Conservation (phyloP, 257 asterid genomes). For the Perilla frutescens region DNA sequence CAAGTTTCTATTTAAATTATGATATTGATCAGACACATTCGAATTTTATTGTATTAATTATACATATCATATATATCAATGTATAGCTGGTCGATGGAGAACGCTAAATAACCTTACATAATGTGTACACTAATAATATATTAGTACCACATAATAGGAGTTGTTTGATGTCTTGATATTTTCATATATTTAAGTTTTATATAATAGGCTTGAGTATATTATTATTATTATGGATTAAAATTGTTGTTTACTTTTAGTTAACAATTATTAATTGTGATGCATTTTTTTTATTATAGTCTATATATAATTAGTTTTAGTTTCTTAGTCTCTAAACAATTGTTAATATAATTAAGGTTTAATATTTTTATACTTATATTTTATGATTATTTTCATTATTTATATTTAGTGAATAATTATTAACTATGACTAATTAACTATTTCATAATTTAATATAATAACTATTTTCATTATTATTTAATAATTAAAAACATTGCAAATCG, state of each 20-base stretch:
- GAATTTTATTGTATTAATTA: background rate
- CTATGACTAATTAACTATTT: background rate
- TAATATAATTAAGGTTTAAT: background rate
- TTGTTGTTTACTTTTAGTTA: background rate
- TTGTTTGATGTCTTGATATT: too few species aligned
- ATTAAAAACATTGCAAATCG: too few species aligned
- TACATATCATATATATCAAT: background rate
- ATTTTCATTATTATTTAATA: too few species aligned
- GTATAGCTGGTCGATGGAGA: background rate
- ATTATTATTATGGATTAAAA: background rate
- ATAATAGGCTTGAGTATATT: too few species aligned
- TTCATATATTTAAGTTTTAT: too few species aligned
- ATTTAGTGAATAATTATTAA: background rate
- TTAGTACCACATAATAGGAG: too few species aligned
- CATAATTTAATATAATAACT: background rate
- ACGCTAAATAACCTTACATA: too few species aligned
- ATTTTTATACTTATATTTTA: background rate
- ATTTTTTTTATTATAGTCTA: too few species aligned
- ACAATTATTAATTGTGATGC: background rate
- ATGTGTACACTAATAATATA: too few species aligned
- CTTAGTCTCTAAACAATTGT: background rate
- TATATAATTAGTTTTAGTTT: too few species aligned
- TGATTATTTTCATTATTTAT: background rate
- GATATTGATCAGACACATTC: too few species aligned
- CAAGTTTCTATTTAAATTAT: constrained; percentile 31